phyloP scores from a whole-genome alignment of 495 filamentous ascomycete genomes.

The Trichoderma parareesei region DNA sequence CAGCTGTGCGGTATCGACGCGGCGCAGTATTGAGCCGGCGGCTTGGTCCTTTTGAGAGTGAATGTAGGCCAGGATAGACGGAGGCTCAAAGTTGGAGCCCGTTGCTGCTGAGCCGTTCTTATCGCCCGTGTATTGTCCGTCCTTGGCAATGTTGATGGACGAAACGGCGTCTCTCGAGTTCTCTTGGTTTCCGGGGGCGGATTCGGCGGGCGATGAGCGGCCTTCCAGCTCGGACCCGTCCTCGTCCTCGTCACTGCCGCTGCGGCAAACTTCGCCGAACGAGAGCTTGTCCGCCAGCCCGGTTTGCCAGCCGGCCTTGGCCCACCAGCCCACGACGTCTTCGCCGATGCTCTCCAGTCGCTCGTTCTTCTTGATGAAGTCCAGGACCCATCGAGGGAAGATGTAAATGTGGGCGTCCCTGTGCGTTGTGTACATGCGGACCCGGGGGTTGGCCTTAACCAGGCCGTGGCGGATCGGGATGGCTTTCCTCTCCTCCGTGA shows the following conservation, averaged over 20 bases:
- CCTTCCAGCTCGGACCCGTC: conserved; percentile 17
- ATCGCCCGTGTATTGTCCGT: neutral
- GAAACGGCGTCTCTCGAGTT: neutral
- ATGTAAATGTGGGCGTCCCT: conserved; percentile 90
- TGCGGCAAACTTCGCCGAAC: conserved; percentile 54
- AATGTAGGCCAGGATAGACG: conserved; percentile 72
- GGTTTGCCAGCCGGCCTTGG: conserved; percentile 83
- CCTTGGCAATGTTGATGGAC: neutral
- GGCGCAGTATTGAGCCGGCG: conserved; percentile 56
- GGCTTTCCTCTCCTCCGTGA: conserved; percentile 59
- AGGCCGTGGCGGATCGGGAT: conserved; percentile 66
- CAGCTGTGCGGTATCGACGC: conserved; percentile 77
- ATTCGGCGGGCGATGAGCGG: conserved; percentile 22
- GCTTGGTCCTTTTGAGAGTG: conserved; percentile 37
- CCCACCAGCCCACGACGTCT: conserved; percentile 91
- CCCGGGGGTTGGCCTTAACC: conserved; percentile 58
- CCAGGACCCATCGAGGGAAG: conserved; percentile 82
- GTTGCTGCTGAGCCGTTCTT: neutral
- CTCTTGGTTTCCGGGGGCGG: neutral
- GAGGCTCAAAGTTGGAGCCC: conserved; percentile 34
- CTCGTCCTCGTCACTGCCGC: conserved; percentile 23
- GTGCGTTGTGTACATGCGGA: conserved; percentile 69
- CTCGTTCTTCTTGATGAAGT: conserved; percentile 70
- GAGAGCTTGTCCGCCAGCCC: conserved; percentile 71
- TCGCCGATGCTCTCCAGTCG: conserved; percentile 79